A percentile compares a stretch with the other conserved stretches of the same genome.
Conservation (phyloP, 352 stramenopile genomes). For the Phytophthora pseudosyringae region DNA sequence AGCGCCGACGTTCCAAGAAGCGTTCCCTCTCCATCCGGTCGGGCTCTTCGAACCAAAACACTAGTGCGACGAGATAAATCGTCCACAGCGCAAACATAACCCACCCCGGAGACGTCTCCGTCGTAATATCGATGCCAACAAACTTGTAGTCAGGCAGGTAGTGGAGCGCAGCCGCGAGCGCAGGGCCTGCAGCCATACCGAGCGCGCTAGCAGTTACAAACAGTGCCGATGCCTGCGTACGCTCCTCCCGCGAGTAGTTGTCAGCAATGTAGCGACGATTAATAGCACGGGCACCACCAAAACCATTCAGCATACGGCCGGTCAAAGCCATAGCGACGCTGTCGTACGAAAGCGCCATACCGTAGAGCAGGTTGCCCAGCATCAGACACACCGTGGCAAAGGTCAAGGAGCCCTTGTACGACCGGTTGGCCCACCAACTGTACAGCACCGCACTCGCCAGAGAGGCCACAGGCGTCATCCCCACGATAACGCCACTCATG, state of each 20-base stretch:
- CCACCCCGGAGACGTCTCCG: slow-evolving; percentile 91
- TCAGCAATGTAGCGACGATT: slow-evolving; percentile 92
- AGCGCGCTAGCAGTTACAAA: slow-evolving; percentile 94
- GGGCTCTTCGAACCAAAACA: slow-evolving; percentile 74
- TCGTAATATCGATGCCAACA: slow-evolving; percentile 71
- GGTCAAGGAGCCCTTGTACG: slow-evolving; percentile 87
- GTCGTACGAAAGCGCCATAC: slow-evolving; percentile 75
- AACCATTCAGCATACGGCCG: slow-evolving; percentile 92
- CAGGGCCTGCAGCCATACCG: slow-evolving; percentile 92
- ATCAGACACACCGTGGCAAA: slow-evolving; percentile 86
- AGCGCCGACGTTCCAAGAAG: slow-evolving; percentile 53
- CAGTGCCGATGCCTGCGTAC: slow-evolving; percentile 90
- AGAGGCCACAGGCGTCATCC: slow-evolving; percentile 96
- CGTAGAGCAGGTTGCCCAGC: slow-evolving; percentile 91
- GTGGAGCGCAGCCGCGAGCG: slow-evolving; percentile 66
- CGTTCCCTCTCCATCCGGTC: slow-evolving; percentile 58
- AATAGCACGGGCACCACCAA: slow-evolving; percentile 91
- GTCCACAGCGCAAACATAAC: slow-evolving; percentile 88
- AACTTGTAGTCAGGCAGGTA: slow-evolving; percentile 77
- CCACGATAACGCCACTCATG: slow-evolving; percentile 95
- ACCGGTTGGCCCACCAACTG: slow-evolving; percentile 94
- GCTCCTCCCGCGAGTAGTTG: slow-evolving; percentile 88
- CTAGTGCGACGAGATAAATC: slow-evolving; percentile 60
- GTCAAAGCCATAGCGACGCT: slow-evolving; percentile 90
- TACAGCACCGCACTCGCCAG: slow-evolving; percentile 94